phyloP scores from a whole-genome alignment of 345 rosid genomes.

The Hypericum perforatum region DNA sequence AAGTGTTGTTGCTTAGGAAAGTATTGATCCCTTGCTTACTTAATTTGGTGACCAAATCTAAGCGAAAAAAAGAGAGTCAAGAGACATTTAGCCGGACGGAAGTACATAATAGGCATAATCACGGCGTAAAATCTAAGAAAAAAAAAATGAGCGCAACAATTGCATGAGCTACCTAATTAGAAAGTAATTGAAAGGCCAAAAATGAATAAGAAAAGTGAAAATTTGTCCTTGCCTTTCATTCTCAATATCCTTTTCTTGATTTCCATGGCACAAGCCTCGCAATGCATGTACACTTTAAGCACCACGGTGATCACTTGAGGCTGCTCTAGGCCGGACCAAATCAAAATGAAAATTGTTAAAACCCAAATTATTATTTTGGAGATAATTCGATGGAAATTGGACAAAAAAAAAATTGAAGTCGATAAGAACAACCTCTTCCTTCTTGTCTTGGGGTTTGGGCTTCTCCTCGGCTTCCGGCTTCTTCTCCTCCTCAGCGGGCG shows the following conservation, averaged over 20 bases:
- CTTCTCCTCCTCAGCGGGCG: constrained; percentile 9
- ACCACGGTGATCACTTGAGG: constrained; percentile 24
- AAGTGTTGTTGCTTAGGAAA: too few relatives aligned
- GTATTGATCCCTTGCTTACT: too few relatives aligned
- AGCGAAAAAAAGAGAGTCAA: too few relatives aligned
- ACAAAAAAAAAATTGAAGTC: background rate
- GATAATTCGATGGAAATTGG: background rate
- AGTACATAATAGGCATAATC: too few relatives aligned
- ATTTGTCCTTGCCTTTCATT: constrained; percentile 42
- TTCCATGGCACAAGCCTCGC: constrained; percentile 57
- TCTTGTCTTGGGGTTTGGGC: constrained; percentile 17
- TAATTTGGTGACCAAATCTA: too few relatives aligned
- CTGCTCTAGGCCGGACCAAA: constrained; percentile 10
- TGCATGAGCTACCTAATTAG: too few relatives aligned
- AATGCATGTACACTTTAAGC: constrained; percentile 53
- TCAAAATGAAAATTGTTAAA: background rate
- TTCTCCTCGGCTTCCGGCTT: constrained; percentile 10
- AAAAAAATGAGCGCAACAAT: too few relatives aligned
- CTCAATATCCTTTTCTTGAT: constrained; percentile 30
- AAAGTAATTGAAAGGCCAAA: background rate
- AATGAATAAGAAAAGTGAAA: background rate
- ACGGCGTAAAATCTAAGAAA: too few relatives aligned
- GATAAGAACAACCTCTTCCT: constrained; percentile 22
- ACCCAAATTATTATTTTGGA: too few relatives aligned
- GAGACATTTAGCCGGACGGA: too few relatives aligned